Percentiles rank a stretch among this genome's conserved stretches.
Evolutionary conservation across 176 grass and related monocot genomes (phyloP).

Genomic region (Eleusine coracana): DNA sequence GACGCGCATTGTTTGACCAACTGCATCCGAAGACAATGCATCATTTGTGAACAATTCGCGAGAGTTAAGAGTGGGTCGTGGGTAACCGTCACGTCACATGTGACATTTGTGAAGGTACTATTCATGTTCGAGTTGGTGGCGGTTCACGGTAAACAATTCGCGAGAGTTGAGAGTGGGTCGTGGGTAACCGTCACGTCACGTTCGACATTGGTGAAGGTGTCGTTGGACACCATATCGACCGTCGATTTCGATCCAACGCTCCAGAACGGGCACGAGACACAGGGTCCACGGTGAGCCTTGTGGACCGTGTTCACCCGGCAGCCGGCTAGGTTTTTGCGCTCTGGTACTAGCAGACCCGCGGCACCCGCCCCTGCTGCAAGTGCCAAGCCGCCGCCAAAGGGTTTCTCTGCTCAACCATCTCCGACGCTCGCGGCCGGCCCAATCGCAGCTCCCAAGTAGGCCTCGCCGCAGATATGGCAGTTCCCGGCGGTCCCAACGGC

Average conservation of each 20-base stretch:
- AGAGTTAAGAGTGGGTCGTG: too few species aligned
- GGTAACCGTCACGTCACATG: too few species aligned
- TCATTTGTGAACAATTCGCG: too few species aligned
- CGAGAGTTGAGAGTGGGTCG: constrained; percentile 2
- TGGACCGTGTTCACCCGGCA: too few species aligned
- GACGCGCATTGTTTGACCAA: not conserved
- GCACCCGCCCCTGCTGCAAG: too few species aligned
- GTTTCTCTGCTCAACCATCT: not conserved
- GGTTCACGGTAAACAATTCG: not conserved
- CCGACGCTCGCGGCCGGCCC: constrained; percentile 13
- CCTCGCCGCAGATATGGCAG: constrained; percentile 44
- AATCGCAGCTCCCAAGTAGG: not conserved
- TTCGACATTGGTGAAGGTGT: not conserved
- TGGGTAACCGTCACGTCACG: constrained; percentile 1
- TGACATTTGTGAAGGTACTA: too few species aligned
- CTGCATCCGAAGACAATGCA: not conserved
- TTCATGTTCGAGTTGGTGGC: constrained; percentile 13
- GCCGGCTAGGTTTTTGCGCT: not conserved
- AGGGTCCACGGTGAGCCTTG: too few species aligned
- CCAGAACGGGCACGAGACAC: not conserved
- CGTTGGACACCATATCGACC: not conserved
- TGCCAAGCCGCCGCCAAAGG: constrained; percentile 11
- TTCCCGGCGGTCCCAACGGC: constrained; percentile 47
- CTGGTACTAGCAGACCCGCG: too few species aligned
- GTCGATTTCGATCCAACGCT: not conserved